Conservation (phyloP, 345 rosid species). For the Cardiospermum halicacabum region DNA sequence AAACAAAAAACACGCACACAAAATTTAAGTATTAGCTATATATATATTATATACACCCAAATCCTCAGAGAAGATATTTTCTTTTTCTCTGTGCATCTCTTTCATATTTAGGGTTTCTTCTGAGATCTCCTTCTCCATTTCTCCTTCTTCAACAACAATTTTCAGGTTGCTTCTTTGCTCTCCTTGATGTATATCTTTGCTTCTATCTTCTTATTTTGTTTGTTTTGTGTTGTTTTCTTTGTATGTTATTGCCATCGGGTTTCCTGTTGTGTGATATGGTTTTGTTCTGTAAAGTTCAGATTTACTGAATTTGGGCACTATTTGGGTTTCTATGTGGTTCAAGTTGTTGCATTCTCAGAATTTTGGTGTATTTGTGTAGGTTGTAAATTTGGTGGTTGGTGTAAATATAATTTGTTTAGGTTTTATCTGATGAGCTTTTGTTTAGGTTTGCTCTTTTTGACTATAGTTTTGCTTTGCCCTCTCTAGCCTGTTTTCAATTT, state of each 20-base stretch:
- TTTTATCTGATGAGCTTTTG: background rate
- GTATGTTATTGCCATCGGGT: background rate
- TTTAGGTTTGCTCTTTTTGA: background rate
- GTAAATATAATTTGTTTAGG: background rate
- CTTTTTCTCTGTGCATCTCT: background rate
- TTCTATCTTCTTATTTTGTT: background rate
- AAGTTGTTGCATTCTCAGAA: slow-evolving; percentile 13
- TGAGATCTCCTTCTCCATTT: background rate
- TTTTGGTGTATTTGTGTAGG: background rate
- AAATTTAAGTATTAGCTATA: background rate
- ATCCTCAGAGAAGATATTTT: background rate
- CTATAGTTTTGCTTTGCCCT: too few species aligned
- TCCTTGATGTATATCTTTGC: background rate
- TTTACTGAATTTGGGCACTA: background rate
- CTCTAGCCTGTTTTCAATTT: background rate
- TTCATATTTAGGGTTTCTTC: background rate
- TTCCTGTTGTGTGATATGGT: background rate
- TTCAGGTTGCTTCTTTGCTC: background rate
- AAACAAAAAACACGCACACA: background rate
- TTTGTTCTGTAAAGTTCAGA: background rate
- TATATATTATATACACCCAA: background rate
- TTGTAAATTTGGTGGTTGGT: slow-evolving; percentile 4
- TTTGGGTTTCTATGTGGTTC: background rate
- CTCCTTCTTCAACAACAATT: background rate
- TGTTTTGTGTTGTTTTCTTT: background rate